These are phyloP conservation scores for Chlorella sp. DNA, from an alignment of 139 green algal genomes.

Conservation along the genomic window DNA sequence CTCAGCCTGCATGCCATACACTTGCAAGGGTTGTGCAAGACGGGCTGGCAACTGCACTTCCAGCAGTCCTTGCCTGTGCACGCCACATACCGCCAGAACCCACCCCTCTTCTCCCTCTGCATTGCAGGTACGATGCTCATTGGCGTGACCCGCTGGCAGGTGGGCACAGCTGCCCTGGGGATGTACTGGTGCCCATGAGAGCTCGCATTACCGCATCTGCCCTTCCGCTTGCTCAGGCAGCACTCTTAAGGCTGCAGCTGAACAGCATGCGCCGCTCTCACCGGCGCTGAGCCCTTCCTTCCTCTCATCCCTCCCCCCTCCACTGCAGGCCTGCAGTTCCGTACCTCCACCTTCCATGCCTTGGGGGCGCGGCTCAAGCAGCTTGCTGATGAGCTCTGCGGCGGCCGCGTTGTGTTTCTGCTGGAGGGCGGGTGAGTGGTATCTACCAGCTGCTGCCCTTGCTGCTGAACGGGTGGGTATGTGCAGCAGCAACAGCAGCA, in stretches of 20 bases:
- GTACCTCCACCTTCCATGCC: conserved; percentile 78
- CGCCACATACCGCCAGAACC: too few relatives aligned
- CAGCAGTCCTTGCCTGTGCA: too few relatives aligned
- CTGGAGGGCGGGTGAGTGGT: conserved; percentile 87
- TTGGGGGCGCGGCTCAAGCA: conserved; percentile 43
- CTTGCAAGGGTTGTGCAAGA: too few relatives aligned
- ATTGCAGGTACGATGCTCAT: conserved; percentile 85
- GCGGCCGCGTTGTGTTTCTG: conserved; percentile 80
- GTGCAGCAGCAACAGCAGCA: too few relatives aligned
- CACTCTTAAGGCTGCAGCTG: not conserved
- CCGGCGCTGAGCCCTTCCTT: too few relatives aligned
- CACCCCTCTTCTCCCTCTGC: too few relatives aligned
- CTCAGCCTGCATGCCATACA: too few relatives aligned
- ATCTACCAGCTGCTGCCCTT: too few relatives aligned
- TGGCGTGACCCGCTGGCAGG: conserved; percentile 85
- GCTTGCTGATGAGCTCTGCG: conserved; percentile 74
- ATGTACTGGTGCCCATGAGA: too few relatives aligned
- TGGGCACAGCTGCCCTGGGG: not conserved
- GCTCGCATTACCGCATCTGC: too few relatives aligned
- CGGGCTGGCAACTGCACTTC: too few relatives aligned
- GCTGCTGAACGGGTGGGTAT: too few relatives aligned
- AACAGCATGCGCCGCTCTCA: not conserved
- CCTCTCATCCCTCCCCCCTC: not conserved
- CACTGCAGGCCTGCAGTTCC: conserved; percentile 69
- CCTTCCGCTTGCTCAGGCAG: not conserved